phyloP scores from a whole-genome alignment of 768 basidiomycete species.

The Pleurotus salmoneostramineus region DNA sequence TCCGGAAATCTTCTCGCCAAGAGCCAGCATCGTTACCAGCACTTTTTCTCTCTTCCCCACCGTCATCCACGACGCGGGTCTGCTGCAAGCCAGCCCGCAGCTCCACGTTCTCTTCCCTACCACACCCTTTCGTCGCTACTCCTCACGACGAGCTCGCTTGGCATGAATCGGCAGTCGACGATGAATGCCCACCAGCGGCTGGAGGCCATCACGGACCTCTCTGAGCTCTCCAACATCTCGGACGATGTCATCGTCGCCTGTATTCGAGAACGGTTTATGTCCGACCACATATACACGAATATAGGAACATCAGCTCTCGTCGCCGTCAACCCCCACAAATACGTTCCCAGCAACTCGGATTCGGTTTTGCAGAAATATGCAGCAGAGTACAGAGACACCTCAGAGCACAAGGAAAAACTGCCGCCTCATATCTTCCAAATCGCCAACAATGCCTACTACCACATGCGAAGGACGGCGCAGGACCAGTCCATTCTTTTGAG shows the following conservation, averaged over 20 bases:
- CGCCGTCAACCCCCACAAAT: slow-evolving; percentile 92
- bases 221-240: slow-evolving; percentile 59
- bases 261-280: slow-evolving; percentile 83
- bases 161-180: slow-evolving; percentile 17
- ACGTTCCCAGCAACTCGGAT: slow-evolving; percentile 80
- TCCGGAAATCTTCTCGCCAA: slow-evolving; percentile 12
- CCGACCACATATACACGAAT: slow-evolving; percentile 76
- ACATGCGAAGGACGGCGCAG: slow-evolving; percentile 91
- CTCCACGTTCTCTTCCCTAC: too few relatives aligned
- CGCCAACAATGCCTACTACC: slow-evolving; percentile 90
- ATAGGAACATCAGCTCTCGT: slow-evolving; percentile 72
- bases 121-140: slow-evolving; percentile 7
- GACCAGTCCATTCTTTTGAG: slow-evolving; percentile 88
- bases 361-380: slow-evolving; percentile 83
- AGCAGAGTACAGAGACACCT: slow-evolving; percentile 76
- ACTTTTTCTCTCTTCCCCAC: slow-evolving; percentile 7
- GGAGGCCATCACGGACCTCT: slow-evolving; percentile 70
- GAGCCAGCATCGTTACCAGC: neutral
- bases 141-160: neutral
- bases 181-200: slow-evolving; percentile 62
- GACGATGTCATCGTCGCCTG: slow-evolving; percentile 86
- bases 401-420: slow-evolving; percentile 52
- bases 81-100: slow-evolving; percentile 9
- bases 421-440: slow-evolving; percentile 92
- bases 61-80: slow-evolving; percentile 6